Conservation (phyloP, 176 grass and related monocot genomes). For the Zoysia japonica region DNA sequence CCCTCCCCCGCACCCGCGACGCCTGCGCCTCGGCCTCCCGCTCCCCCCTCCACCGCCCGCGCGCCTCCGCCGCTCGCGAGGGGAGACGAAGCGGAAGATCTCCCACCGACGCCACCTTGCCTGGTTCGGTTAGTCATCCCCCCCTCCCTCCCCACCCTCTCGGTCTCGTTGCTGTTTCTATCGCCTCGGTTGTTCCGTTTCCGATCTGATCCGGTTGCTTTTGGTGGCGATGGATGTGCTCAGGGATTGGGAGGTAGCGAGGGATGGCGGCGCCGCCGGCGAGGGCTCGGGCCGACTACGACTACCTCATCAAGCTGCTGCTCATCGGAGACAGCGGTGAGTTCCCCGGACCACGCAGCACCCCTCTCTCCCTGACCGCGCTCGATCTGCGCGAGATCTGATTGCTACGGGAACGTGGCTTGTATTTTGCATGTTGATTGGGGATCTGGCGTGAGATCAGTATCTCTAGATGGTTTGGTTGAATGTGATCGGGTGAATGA, state of each 20-base stretch:
- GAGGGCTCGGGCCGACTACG: constrained; percentile 60
- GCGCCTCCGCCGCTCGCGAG: constrained; percentile 25
- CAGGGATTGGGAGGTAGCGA: constrained; percentile 34
- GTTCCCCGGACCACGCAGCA: neutral
- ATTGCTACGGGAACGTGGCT: neutral
- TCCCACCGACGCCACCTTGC: neutral
- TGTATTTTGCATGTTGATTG: neutral
- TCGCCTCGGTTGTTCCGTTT: neutral
- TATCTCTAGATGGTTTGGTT: neutral
- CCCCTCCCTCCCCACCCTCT: neutral
- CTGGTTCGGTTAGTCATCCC: constrained; percentile 19
- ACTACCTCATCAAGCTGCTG: constrained; percentile 65
- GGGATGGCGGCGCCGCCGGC: constrained; percentile 60
- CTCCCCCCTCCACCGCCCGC: constrained; percentile 4
- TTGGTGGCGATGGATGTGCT: neutral
- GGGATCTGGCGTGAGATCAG: constrained; percentile 29
- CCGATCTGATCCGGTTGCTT: constrained; percentile 36
- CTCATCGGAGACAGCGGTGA: constrained; percentile 68
- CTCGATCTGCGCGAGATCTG: constrained; percentile 45
- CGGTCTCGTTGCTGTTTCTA: neutral
- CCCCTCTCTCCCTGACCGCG: no score
- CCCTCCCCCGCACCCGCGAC: constrained; percentile 15
- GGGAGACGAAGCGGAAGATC: constrained; percentile 18
- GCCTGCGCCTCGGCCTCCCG: constrained; percentile 20
- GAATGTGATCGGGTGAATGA: constrained; percentile 8